Evolutionary conservation across 768 basidiomycete genomes (phyloP).

Genomic region (Amanita thiersii): DNA sequence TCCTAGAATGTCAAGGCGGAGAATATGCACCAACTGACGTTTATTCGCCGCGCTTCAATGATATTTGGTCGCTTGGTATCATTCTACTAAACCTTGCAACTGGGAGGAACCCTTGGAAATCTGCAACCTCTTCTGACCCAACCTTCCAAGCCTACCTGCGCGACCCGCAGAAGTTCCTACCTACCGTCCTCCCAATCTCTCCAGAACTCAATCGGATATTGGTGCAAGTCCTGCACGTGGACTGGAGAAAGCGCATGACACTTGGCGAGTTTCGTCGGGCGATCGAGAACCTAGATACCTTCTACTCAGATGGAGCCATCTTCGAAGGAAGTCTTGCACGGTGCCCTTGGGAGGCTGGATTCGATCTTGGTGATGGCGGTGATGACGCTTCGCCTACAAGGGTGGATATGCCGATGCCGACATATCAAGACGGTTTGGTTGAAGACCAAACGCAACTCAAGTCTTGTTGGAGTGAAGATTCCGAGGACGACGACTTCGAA

Average conservation of each 20-base stretch:
- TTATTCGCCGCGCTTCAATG: constrained; percentile 85
- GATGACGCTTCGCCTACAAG: constrained; percentile 44
- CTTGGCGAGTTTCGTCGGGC: constrained; percentile 42
- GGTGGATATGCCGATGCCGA: constrained; percentile 23
- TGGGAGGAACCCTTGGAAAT: constrained; percentile 94
- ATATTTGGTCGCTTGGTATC: constrained; percentile 95
- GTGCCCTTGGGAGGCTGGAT: constrained; percentile 66
- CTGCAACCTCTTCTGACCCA: constrained; percentile 73
- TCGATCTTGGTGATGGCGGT: constrained; percentile 48
- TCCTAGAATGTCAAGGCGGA: constrained; percentile 86
- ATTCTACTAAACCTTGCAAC: constrained; percentile 94
- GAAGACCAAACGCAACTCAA: constrained; percentile 27
- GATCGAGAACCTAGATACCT: constrained; percentile 46
- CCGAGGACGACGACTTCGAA: constrained; percentile 28
- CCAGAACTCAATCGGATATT: constrained; percentile 68
- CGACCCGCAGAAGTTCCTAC: constrained; percentile 75
- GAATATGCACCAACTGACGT: constrained; percentile 54
- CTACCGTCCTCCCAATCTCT: constrained; percentile 81
- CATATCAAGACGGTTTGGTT: constrained; percentile 26
- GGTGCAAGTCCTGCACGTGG: constrained; percentile 67
- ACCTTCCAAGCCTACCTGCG: constrained; percentile 90
- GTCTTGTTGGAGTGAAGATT: constrained; percentile 58
- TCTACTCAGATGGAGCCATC: constrained; percentile 66
- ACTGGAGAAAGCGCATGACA: constrained; percentile 34
- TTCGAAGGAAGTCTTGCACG: constrained; percentile 74